Evolutionary conservation across 1,284 basidiomycete species (phyloP), one percentile per base, ranked within the genome.

Genomic region (Apiotrichum laibachii): DNA sequence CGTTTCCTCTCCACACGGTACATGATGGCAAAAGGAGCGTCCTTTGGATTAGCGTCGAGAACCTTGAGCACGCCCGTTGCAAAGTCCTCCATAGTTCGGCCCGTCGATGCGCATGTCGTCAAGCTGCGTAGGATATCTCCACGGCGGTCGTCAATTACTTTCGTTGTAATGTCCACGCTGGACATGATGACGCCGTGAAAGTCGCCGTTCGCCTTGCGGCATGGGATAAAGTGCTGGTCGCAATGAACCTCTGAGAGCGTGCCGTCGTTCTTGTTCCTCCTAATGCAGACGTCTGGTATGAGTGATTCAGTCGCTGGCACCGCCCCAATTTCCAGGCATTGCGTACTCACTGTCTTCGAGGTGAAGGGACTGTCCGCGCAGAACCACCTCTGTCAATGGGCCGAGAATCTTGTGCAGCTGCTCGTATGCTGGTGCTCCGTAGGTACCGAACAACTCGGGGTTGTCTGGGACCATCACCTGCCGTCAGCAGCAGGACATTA

Each of bases 141-240:
- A 8, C 71, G 59, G 53, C 70, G 50, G 45, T 71, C 66, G 4
- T 62, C 67, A 34, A 71, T 33, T 12, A 72, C 71, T 39, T 74
- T 73, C 15, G 64, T 57, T 2, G 56, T 57, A 1, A 68, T 73
- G 10, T 72, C 65, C 43, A 70, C 63, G 3, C 72, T 73, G 16
- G 69, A 69, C 48, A 75, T 72, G 66, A 70, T 72, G 2, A 77
- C 43, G 15, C 72, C 75, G 6, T 67, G 69, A 48, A 70, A 47
- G 8, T 16, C 59, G 1, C 63, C 61, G 16, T 69, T 70, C 35
- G 71, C 64, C 56, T 73, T 72, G 46, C 70, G 66, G 19, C 63
- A 19, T 3, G 13, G 7, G 12, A 33, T 8, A 22, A 22, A 47
- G 22, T 31, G 13, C 45, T 47, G 45, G 5, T 21, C 13, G 5